Evolutionary conservation across 108 stramenopile genomes (phyloP).

Genomic region (Aureococcus anophagefferens): DNA sequence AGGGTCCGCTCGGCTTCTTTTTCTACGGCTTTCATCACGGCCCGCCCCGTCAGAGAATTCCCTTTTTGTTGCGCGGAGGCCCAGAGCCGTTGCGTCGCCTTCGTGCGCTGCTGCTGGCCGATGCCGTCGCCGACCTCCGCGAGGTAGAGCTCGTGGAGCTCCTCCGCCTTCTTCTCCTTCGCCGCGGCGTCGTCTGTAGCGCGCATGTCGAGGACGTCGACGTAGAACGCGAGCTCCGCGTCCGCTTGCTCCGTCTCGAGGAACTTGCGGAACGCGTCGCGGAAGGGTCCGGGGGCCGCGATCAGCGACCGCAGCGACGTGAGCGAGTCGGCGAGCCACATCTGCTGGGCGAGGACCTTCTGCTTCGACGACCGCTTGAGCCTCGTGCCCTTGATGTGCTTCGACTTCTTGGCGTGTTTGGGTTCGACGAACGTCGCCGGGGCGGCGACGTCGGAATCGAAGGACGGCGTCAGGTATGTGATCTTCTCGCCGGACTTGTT

Average conservation of each 20-base stretch:
- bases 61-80: too few relatives aligned
- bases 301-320: conserved; percentile 8
- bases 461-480: too few relatives aligned
- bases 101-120: conserved; percentile 30
- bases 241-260: conserved; percentile 27
- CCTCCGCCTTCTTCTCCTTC: conserved; percentile 13
- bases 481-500: too few relatives aligned
- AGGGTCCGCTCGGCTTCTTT: conserved; percentile 23
- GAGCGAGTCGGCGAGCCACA: conserved; percentile 8
- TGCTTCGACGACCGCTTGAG: too few relatives aligned
- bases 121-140: conserved; percentile 18
- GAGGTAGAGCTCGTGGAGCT: conserved; percentile 23
- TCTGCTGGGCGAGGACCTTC: conserved; percentile 2
- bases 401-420: conserved; percentile 12
- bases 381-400: conserved; percentile 10
- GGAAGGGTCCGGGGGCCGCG: conserved; percentile 13
- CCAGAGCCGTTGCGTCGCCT: conserved; percentile 29
- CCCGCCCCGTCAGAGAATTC: too few relatives aligned
- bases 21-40: conserved; percentile 5
- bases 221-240: conserved; percentile 26
- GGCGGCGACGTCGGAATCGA: too few relatives aligned
- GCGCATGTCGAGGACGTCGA: conserved; percentile 12
- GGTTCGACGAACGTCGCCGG: too few relatives aligned
- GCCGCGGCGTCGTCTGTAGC: conserved; percentile 1
- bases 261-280: conserved; percentile 13